Evolutionary conservation across 108 stramenopile genomes (phyloP), one percentile per base, ranked within the genome.

Genomic region (Cyclostephanos tholiformis): DNA sequence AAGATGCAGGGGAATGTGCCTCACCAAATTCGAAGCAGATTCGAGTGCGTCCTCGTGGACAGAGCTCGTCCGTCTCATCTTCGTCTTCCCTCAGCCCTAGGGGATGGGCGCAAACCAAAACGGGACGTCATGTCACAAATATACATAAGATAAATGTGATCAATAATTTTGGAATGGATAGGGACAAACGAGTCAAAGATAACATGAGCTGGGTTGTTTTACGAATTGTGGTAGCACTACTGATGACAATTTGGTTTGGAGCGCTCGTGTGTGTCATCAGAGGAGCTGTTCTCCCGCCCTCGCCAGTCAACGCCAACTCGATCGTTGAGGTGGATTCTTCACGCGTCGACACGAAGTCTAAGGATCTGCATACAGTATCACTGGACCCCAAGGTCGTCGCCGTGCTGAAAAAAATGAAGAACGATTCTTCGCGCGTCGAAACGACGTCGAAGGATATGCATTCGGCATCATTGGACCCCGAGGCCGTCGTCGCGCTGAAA

Each of bases 81-180:
- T 26, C 53, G 9, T 55, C 57, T 14, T 17, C 57, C 17, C 27
- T 17, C 17, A 32, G 12, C 32, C 7, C 27, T 3, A 17, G 22
- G 2, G 22, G 32, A 41, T 62, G 39, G 36, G 1, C 36, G 20
- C 17, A 62, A 41, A 44, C 4, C 4, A 62, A 17, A 19, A 62
- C 13, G 4, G 61, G 61, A 14, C n/a, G 29, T n/a, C 61, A 62
- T 4, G 16, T 62, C 38, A 62, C 61, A 39, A 62, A 62, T 22
- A 62, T 62, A 22, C 38, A 62, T 10, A 30, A 38, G 17, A 62
- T 62, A n/a, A 62, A 62, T 44, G 61, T 44, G 5, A 62, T 38
- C 8, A 62, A 62, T 43, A 62, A 62, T 62, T 62, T 62, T 44
- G 61, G 61, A 2, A 41, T 43, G 17, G 36, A 36, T 62, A 62